Base-by-base conservation (phyloP, 306 rosid species). In the Cicer bijugum region DNA sequence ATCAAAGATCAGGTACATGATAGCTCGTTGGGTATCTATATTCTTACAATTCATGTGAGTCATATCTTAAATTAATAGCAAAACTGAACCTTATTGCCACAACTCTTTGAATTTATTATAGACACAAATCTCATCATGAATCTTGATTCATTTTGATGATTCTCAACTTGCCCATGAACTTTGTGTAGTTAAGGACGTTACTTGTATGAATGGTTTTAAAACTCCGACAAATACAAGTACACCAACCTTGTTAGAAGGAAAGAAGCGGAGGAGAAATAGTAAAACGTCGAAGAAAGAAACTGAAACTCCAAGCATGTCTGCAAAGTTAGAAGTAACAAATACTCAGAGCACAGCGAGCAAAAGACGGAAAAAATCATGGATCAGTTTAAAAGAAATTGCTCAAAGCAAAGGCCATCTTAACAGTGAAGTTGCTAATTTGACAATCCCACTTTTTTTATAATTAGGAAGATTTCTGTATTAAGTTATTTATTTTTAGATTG, bases 301-400 rank as follows among this genome's bases (percentile, higher is more conserved):
- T 42, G 84, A 83, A 74, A 72, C 78, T 11, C 77, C 78, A 46
- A 75, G 45, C 75, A 45, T 51, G 50, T 64, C 82, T 45, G 63
- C 48, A 15, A 69, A 65, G 37, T 61, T 15, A 37, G 81, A 79
- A 12, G 82, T 42, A n/a, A 89, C 77, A 7, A 84, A 82, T 65
- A 45, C 78, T 12, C 69, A 2, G 11, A 59, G 84, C 81, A 47
- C 77, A 8, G 51, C 83, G 4, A 85, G 81, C 56, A 90, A 86
- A 84, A 72, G 91, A 52, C 78, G 90, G 50, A 81, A 75, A 83
- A 90, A 86, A 74, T 80, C 85, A 48, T 90, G 98, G 96, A 85
- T 89, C n/a, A 85, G 93, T 82, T 90, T 93, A 80, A 93, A 89
- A 84, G 93, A 89, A 67, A 81, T 85, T 46, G 93, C 85, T 59